Conservation (phyloP, 2,329 filamentous ascomycete genomes). For the Pseudogymnoascus destructans region DNA sequence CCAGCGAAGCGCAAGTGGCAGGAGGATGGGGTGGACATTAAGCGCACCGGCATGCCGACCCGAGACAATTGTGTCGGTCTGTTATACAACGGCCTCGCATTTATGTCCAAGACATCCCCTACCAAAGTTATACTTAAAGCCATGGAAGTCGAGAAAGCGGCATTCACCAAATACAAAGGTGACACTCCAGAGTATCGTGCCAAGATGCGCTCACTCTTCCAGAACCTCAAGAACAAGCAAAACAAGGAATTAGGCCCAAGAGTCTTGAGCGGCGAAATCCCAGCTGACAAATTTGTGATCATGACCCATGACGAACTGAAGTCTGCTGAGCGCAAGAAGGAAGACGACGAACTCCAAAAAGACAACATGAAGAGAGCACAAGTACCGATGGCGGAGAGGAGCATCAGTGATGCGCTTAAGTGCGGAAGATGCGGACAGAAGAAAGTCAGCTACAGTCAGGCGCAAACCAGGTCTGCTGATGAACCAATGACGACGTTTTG, state of each 20-base stretch:
- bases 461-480: constrained; percentile 89
- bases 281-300: constrained; percentile 59
- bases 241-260: constrained; percentile 65
- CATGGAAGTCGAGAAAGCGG: constrained; percentile 73
- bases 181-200: constrained; percentile 65
- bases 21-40: constrained; percentile 65
- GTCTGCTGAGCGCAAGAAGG: constrained; percentile 64
- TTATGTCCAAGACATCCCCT: constrained; percentile 55
- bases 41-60: constrained; percentile 57
- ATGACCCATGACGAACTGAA: constrained; percentile 91
- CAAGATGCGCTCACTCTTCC: constrained; percentile 85
- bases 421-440: constrained; percentile 88
- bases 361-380: constrained; percentile 98
- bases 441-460: constrained; percentile 91
- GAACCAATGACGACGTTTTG: constrained; percentile 78
- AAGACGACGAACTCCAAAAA: constrained; percentile 64
- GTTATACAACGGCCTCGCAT: constrained; percentile 80
- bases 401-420: constrained; percentile 73
- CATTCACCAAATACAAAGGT: constrained; percentile 55
- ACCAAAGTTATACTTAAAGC: constrained; percentile 59
- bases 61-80: constrained; percentile 82
- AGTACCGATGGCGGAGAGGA: constrained; percentile 84
- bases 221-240: constrained; percentile 87
- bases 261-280: constrained; percentile 63
- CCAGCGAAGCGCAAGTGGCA: constrained; percentile 72